Conservation (phyloP, 768 basidiomycete species). For the Tricholoma sp. region DNA sequence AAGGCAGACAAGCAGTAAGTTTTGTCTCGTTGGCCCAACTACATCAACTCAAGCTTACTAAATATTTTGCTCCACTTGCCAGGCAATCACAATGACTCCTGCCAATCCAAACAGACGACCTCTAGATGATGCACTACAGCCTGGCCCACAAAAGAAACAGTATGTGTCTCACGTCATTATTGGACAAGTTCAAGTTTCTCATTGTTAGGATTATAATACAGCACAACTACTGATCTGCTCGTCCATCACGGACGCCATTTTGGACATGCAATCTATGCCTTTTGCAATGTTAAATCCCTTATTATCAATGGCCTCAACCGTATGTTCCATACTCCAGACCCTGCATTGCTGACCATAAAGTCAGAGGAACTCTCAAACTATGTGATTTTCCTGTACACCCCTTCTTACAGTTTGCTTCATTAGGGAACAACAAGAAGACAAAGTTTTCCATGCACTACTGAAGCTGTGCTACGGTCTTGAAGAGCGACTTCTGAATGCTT, state of each 20-base stretch:
- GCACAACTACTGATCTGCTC: slow-evolving; percentile 6
- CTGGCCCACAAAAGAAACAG: slow-evolving; percentile 2
- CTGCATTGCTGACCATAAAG: slow-evolving; percentile 2
- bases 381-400: background rate
- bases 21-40: too few species aligned
- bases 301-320: slow-evolving; percentile 13
- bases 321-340: slow-evolving; percentile 5
- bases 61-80: too few species aligned
- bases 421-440: slow-evolving; percentile 7
- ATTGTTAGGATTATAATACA: background rate
- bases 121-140: background rate
- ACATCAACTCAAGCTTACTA: too few species aligned
- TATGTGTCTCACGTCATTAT: background rate
- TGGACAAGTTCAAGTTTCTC: background rate
- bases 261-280: slow-evolving; percentile 5
- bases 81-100: background rate
- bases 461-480: slow-evolving; percentile 2
- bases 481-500: slow-evolving; percentile 9
- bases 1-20: too few species aligned
- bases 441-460: slow-evolving; percentile 5
- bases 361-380: background rate
- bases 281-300: slow-evolving; percentile 7
- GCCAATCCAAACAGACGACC: background rate
- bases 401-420: background rate
- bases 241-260: slow-evolving; percentile 20